Conservation (phyloP, 2,329 filamentous ascomycete genomes). For the Fusarium verticillioides region DNA sequence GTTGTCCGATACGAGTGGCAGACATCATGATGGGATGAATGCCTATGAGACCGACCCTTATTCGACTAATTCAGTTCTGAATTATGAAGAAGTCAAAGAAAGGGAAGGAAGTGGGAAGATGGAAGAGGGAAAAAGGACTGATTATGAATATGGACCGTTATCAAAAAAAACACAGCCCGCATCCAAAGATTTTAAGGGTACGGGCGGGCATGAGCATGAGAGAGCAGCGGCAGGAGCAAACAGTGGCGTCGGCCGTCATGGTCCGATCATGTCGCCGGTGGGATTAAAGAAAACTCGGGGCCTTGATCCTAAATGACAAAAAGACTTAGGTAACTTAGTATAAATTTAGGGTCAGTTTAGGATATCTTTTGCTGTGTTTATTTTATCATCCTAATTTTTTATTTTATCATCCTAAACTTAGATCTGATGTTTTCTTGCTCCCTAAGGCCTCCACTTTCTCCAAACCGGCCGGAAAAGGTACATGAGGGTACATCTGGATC, state of each 20-base stretch:
- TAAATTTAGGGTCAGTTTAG: not conserved
- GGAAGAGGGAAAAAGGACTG: not conserved
- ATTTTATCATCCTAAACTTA: not conserved
- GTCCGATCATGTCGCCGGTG: slow-evolving; percentile 34
- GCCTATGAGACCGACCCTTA: slow-evolving; percentile 8
- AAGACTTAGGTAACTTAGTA: not conserved
- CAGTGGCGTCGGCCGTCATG: slow-evolving; percentile 37
- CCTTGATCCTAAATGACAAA: not conserved
- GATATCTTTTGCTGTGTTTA: not conserved
- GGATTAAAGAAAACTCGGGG: not conserved
- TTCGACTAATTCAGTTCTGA: slow-evolving; percentile 7
- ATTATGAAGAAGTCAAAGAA: not conserved
- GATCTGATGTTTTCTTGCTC: not conserved
- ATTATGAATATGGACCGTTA: not conserved
- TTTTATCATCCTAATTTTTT: not conserved
- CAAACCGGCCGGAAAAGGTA: slow-evolving; percentile 30
- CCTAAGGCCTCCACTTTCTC: not conserved
- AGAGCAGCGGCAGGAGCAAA: not conserved
- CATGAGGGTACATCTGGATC: slow-evolving; percentile 19
- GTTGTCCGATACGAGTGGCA: slow-evolving; percentile 44
- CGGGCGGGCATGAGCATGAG: slow-evolving; percentile 4
- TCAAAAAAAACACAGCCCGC: slow-evolving; percentile 6
- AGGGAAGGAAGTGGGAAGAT: not conserved
- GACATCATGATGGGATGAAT: slow-evolving; percentile 40
- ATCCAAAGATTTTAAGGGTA: slow-evolving; percentile 34